Percentiles rank a stretch among this genome's conserved stretches.
phyloP scores from a whole-genome alignment of 192 early-diverging fungal species.

The Lobulomyces angularis region DNA sequence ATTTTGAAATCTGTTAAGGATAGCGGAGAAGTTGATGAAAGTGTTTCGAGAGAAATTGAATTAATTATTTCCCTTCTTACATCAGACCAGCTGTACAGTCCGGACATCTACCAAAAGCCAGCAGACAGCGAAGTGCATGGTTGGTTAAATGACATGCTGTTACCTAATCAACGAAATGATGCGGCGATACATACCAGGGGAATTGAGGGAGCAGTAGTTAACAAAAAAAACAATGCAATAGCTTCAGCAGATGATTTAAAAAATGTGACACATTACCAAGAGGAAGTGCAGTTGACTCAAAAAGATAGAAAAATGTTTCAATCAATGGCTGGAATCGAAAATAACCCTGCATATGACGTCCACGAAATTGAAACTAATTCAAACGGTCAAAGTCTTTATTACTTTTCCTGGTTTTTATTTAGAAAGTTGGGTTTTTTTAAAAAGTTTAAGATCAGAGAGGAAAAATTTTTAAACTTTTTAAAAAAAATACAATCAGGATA shows the following conservation, averaged over 20 bases:
- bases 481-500: constrained; percentile 22
- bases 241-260: no score
- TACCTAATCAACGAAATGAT: constrained; percentile 1
- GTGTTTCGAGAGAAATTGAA: constrained; percentile 17
- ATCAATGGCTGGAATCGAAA: no score
- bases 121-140: constrained; percentile 27
- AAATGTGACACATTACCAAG: no score
- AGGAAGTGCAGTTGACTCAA: no score
- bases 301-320: not conserved
- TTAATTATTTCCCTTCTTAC: constrained; percentile 15
- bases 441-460: constrained; percentile 12
- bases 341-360: constrained; percentile 18
- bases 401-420: constrained; percentile 17
- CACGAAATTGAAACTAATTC: constrained; percentile 9
- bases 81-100: constrained; percentile 27
- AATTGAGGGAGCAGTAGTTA: no score
- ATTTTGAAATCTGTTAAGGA: constrained; percentile 23
- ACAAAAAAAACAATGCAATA: no score
- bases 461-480: constrained; percentile 15
- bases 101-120: constrained; percentile 20
- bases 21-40: constrained; percentile 9
- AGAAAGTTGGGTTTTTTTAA: constrained; percentile 11
- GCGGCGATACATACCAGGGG: no score
- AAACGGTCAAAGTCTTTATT: constrained; percentile 16
- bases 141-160: constrained; percentile 25